Conservation (phyloP, 1,284 basidiomycete species). For the Golubevia sp. region DNA sequence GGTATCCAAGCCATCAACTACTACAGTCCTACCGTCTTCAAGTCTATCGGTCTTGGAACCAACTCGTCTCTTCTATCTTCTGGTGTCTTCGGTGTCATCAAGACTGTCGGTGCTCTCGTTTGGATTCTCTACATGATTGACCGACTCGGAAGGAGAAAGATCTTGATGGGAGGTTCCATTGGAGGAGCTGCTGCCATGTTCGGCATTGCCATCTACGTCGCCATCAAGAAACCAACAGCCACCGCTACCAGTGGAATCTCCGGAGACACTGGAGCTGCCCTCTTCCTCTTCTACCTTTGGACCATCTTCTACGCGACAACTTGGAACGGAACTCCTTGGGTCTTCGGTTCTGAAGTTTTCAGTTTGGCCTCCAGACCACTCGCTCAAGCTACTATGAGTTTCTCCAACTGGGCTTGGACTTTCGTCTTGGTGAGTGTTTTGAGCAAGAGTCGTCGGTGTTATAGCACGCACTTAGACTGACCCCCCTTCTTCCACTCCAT, state of each 20-base stretch:
- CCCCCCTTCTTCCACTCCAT: too few species aligned
- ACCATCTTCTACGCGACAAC: slow-evolving; percentile 31
- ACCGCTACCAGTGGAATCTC: background rate
- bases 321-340: slow-evolving; percentile 48
- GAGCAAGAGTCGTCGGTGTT: slow-evolving; percentile 5
- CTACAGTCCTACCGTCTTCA: slow-evolving; percentile 76
- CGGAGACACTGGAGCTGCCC: slow-evolving; percentile 9
- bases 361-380: slow-evolving; percentile 9
- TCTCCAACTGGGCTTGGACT: slow-evolving; percentile 15
- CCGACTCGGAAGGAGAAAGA: slow-evolving; percentile 68
- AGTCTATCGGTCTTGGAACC: slow-evolving; percentile 66
- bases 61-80: slow-evolving; percentile 72
- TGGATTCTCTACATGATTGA: slow-evolving; percentile 68
- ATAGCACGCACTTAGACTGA: background rate
- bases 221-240: slow-evolving; percentile 29
- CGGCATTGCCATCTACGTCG: slow-evolving; percentile 33
- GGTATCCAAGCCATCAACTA: slow-evolving; percentile 64
- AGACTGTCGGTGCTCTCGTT: slow-evolving; percentile 74
- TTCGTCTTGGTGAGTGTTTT: slow-evolving; percentile 27
- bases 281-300: slow-evolving; percentile 41
- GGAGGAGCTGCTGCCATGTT: slow-evolving; percentile 29
- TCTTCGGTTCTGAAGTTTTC: slow-evolving; percentile 19
- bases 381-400: slow-evolving; percentile 35
- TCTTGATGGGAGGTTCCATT: slow-evolving; percentile 63
- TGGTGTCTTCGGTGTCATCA: slow-evolving; percentile 78